phyloP scores from a whole-genome alignment of 306 rosid species.

The Mimosa pudica region DNA sequence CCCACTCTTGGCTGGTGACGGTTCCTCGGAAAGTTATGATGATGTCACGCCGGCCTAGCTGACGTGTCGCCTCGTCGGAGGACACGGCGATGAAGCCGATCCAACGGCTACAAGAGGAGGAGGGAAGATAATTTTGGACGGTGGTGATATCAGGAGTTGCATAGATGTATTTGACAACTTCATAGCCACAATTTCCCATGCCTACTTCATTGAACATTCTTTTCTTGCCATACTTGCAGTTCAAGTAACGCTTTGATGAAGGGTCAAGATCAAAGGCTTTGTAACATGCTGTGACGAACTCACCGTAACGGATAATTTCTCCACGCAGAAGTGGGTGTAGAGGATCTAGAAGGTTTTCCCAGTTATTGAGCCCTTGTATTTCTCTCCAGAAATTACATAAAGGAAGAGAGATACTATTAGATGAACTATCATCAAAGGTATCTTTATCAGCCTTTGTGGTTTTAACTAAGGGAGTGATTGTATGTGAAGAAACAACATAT shows the following conservation, averaged over 20 bases:
- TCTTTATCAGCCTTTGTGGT: background rate
- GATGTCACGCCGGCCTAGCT: conserved; percentile 77
- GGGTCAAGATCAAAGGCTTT: conserved; percentile 85
- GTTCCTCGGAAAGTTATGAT: conserved; percentile 79
- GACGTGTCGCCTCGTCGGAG: conserved; percentile 42
- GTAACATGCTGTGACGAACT: conserved; percentile 74
- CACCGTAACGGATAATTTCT: conserved; percentile 80
- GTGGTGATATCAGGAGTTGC: conserved; percentile 76
- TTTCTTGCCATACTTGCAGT: conserved; percentile 75
- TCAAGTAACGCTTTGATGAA: conserved; percentile 70
- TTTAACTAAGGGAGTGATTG: background rate
- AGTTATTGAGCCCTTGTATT: conserved; percentile 75
- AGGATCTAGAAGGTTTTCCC: conserved; percentile 80
- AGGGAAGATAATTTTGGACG: conserved; percentile 35
- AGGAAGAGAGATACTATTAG: background rate
- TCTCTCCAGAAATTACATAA: conserved; percentile 61
- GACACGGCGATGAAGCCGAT: conserved; percentile 81
- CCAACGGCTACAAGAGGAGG: conserved; percentile 68
- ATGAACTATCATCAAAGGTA: too few species aligned
- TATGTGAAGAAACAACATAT: conserved; percentile 27
- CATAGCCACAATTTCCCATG: conserved; percentile 60
- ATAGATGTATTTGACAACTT: conserved; percentile 85
- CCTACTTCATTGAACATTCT: conserved; percentile 69
- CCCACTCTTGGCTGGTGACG: conserved; percentile 73
- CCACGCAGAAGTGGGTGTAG: conserved; percentile 78